Base-by-base conservation (phyloP, 805 yeast species). In the Wickerhamomyces pijperi region DNA sequence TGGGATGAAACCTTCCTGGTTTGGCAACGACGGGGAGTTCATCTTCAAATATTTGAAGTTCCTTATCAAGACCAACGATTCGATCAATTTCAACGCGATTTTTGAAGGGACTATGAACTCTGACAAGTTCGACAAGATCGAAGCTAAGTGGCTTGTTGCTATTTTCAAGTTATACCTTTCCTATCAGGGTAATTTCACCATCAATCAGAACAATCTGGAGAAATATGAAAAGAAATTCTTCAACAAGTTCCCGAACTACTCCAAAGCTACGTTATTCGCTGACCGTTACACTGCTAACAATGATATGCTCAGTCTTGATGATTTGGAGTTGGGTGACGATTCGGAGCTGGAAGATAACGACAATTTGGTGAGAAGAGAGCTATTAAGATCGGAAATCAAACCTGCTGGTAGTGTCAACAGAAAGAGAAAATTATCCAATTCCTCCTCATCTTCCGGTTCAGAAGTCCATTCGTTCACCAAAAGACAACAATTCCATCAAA, bases 71-170 rank as follows among this genome's bases (percentile, higher is more conserved):
- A 66, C 72, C 20, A 81, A 80, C 53, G 88, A 77, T 61, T 61
- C 82, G 51, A 69, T 75, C 4, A 70, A 82, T 50, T 82, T 87
- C 15, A 79, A 90, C 48, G 83, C 86, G 8, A 67, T 86, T 29
- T 81, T 90, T 55, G 97, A 92, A 57, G 70, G 82, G 3, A 76
- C 87, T 0, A 66, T 82, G 9, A 74, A 79, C 9, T 25, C 29
- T 13, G 29, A 25, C 5, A 49, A 47, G 38, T 48, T 39, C 25
- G 47, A 45, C 19, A 56, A 52, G 31, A 38, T 57, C 20, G 49
- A 53, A 18, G 34, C 50, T 4, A 56, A 54, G 6, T 63, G 65
- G 39, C 50, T 75, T 44, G 63, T 68, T 39, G 61, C 60, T 32
- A 61, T 82, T 31, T 76, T 69, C 49, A 72, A 72, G 39, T 63